Percentiles rank a stretch among this genome's conserved stretches.
Evolutionary conservation across 2,329 filamentous ascomycete genomes (phyloP).

Genomic region (Lachnellula willkommii): DNA sequence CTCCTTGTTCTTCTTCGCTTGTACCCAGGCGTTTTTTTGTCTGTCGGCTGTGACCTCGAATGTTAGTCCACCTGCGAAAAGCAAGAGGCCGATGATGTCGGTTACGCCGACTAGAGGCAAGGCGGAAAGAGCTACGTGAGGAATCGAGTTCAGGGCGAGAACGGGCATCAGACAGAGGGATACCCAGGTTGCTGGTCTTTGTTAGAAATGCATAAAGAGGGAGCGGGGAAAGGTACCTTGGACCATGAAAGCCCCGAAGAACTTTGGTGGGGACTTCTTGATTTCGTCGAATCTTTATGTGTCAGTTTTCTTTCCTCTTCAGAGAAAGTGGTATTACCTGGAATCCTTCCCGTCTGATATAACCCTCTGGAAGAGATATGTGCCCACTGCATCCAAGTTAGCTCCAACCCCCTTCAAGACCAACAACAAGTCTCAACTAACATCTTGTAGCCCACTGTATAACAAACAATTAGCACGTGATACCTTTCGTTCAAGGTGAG

Average conservation of each 20-base stretch:
- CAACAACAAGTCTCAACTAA: constrained; percentile 32
- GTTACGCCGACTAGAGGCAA: constrained; percentile 44
- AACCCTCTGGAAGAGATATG: constrained; percentile 59
- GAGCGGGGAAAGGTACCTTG: constrained; percentile 38
- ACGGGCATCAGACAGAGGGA: constrained; percentile 62
- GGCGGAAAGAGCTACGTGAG: constrained; percentile 45
- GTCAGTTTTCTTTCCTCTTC: background rate
- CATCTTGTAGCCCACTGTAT: constrained; percentile 52
- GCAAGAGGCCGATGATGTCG: constrained; percentile 51
- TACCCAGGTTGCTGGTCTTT: constrained; percentile 52
- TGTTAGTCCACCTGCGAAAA: constrained; percentile 54
- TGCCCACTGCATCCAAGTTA: constrained; percentile 45
- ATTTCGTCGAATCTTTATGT: constrained; percentile 46
- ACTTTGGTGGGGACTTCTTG: constrained; percentile 46
- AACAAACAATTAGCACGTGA: background rate
- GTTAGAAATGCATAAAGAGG: background rate
- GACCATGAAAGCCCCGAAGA: constrained; percentile 50
- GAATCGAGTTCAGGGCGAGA: constrained; percentile 57
- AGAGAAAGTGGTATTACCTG: constrained; percentile 14
- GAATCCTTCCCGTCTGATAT: constrained; percentile 54
- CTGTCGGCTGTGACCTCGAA: constrained; percentile 58
- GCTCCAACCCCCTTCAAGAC: background rate
- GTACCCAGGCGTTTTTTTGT: constrained; percentile 59
- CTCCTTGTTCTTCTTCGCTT: constrained; percentile 57
- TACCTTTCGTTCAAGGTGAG: no score